A percentile compares a stretch with the other conserved stretches of the same genome.
Evolutionary conservation across 352 stramenopile genomes (phyloP).

Genomic region (Pythium apleroticum): DNA sequence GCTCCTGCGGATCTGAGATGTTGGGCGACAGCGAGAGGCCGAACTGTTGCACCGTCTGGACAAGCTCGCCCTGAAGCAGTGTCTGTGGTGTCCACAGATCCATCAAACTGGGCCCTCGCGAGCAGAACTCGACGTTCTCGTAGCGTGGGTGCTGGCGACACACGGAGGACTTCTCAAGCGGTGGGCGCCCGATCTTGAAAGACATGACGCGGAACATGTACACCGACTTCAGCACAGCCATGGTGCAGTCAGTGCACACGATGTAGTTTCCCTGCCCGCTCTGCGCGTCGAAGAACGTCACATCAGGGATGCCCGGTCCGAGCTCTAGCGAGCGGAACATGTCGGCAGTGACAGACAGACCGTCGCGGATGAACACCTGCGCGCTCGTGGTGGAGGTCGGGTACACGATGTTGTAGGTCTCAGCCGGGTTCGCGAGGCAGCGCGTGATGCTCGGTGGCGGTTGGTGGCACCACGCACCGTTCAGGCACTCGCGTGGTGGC

Average conservation of each 20-base stretch:
- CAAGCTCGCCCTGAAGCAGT: slow-evolving; percentile 4
- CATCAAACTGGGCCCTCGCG: neutral
- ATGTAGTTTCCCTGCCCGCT: slow-evolving; percentile 11
- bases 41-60: slow-evolving; percentile 1
- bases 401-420: slow-evolving; percentile 3
- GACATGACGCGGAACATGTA: slow-evolving; percentile 15
- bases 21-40: neutral
- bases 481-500: slow-evolving; percentile 4
- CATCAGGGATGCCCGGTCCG: neutral
- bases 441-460: slow-evolving; percentile 1
- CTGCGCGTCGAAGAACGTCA: slow-evolving; percentile 16
- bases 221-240: slow-evolving; percentile 5
- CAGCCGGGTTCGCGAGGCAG: slow-evolving; percentile 2
- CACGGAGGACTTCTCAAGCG: neutral
- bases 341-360: neutral
- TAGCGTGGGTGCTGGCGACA: slow-evolving; percentile 5
- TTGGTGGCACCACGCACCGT: neutral
- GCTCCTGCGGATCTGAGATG: neutral
- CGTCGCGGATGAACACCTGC: neutral
- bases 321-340: slow-evolving; percentile 17
- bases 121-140: slow-evolving; percentile 12
- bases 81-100: slow-evolving; percentile 11
- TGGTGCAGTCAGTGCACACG: slow-evolving; percentile 16
- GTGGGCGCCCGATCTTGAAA: slow-evolving; percentile 11
- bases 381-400: neutral